Percentiles rank a stretch among this genome's conserved stretches.
Conservation (phyloP, 2,329 filamentous ascomycete genomes). For the Xylariaceae sp. region DNA sequence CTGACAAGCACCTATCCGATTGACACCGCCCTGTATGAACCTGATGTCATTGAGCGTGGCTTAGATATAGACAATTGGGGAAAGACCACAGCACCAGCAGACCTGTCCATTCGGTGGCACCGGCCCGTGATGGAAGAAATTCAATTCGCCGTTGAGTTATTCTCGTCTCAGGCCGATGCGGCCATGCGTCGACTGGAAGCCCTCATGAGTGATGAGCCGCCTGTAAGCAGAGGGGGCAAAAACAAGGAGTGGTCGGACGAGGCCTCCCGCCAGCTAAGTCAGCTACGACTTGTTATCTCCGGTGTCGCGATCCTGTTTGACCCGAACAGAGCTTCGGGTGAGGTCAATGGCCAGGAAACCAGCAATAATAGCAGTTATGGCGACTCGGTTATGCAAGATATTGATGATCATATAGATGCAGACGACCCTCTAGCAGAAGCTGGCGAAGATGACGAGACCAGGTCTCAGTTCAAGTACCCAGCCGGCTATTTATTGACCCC, state of each 20-base stretch:
- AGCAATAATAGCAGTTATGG: slow-evolving; percentile 32
- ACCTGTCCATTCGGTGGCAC: slow-evolving; percentile 88
- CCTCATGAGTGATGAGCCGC: slow-evolving; percentile 75
- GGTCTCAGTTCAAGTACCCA: slow-evolving; percentile 81
- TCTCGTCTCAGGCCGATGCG: slow-evolving; percentile 73
- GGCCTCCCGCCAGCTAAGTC: slow-evolving; percentile 80
- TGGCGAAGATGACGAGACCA: slow-evolving; percentile 73
- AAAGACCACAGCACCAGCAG: slow-evolving; percentile 63
- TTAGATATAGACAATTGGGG: slow-evolving; percentile 81
- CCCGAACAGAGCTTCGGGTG: slow-evolving; percentile 61
- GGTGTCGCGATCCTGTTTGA: slow-evolving; percentile 89
- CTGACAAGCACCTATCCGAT: slow-evolving; percentile 90
- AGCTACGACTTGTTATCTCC: slow-evolving; percentile 82
- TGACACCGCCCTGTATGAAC: slow-evolving; percentile 83
- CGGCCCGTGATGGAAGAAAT: slow-evolving; percentile 74
- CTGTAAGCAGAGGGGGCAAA: slow-evolving; percentile 84
- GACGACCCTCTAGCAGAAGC: slow-evolving; percentile 56
- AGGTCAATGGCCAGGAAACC: slow-evolving; percentile 36
- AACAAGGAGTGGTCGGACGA: slow-evolving; percentile 99
- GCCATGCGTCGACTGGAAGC: slow-evolving; percentile 70
- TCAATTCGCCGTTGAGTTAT: slow-evolving; percentile 82
- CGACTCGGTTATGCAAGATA: slow-evolving; percentile 50
- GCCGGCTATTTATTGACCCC: slow-evolving; percentile 74
- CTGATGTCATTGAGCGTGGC: slow-evolving; percentile 64
- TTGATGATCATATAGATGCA: slow-evolving; percentile 44